Conservation (phyloP, 129 eudicot species). For the Ambrosia trifida region DNA sequence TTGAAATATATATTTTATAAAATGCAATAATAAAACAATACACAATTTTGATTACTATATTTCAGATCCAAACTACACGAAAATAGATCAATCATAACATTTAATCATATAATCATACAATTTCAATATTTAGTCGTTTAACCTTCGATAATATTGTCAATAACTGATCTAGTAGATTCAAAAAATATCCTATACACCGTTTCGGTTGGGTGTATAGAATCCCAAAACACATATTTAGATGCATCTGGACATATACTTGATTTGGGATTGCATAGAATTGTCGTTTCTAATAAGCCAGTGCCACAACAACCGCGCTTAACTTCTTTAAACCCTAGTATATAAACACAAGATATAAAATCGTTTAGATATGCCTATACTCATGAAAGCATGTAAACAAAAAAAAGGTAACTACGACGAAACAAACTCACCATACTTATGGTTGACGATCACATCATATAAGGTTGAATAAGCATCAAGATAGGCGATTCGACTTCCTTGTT, state of each 20-base stretch:
- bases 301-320: conserved; percentile 70
- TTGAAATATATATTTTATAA: background rate
- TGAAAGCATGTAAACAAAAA: background rate
- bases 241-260: conserved; percentile 51
- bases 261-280: conserved; percentile 52
- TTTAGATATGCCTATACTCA: background rate
- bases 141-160: conserved; percentile 43
- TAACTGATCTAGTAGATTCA: conserved; percentile 25
- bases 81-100: background rate
- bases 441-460: conserved; percentile 31
- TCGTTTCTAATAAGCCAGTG: conserved; percentile 59
- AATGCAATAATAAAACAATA: background rate
- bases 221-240: conserved; percentile 58
- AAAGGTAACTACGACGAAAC: background rate
- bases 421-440: conserved; percentile 47
- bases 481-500: conserved; percentile 36
- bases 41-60: conserved; percentile 9
- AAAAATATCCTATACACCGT: conserved; percentile 33
- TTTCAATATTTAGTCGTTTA: background rate
- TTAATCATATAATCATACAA: background rate
- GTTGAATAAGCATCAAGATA: conserved; percentile 48
- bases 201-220: conserved; percentile 60
- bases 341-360: conserved; percentile 14
- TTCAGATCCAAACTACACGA: conserved; percentile 4
- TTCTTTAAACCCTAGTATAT: conserved; percentile 41